A percentile compares a stretch with the other conserved stretches of the same genome.
phyloP scores from a whole-genome alignment of 208 protist genomes.

The Novymonas esmeraldas region DNA sequence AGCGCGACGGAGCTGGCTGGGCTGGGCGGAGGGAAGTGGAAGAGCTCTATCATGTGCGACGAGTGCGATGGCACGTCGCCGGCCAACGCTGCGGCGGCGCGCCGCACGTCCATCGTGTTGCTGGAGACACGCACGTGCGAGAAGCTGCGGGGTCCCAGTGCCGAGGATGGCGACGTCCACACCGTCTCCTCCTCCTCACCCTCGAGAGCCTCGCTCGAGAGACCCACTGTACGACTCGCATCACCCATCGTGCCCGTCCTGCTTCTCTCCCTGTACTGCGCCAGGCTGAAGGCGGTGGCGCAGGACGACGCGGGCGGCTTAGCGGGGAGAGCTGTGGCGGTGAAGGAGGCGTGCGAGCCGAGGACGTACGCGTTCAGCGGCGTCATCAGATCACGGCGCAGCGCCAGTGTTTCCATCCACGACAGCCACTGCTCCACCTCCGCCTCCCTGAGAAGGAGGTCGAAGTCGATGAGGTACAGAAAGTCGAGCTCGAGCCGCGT shows the following conservation, averaged over 20 bases:
- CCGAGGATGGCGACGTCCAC: constrained; percentile 6
- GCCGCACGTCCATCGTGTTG: constrained; percentile 4
- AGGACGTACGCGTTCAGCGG: constrained; percentile 64
- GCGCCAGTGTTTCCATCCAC: constrained; percentile 80
- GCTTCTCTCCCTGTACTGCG: constrained; percentile 6
- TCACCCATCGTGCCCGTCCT: constrained; percentile 8
- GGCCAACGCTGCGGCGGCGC: not conserved
- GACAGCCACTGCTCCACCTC: constrained; percentile 75
- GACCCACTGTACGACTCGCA: constrained; percentile 10
- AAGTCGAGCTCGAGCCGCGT: constrained; percentile 81
- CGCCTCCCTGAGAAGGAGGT: constrained; percentile 68
- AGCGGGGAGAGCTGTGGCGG: not conserved
- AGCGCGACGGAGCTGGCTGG: constrained; percentile 15
- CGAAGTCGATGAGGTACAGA: constrained; percentile 86
- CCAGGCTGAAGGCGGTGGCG: not conserved
- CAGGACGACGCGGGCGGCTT: not conserved
- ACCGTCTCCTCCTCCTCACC: constrained; percentile 7
- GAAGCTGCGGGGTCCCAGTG: constrained; percentile 8
- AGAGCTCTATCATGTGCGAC: not conserved
- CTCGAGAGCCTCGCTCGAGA: constrained; percentile 11
- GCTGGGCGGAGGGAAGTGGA: constrained; percentile 4
- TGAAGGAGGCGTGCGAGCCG: constrained; percentile 6
- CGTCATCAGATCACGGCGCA: constrained; percentile 48
- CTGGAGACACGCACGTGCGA: constrained; percentile 8
- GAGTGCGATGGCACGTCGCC: not conserved